A percentile compares a stretch with the other conserved stretches of the same genome.
Evolutionary conservation across 1,139 yeast species (phyloP).

Genomic region (Hemisphaericaspora subhashii): DNA sequence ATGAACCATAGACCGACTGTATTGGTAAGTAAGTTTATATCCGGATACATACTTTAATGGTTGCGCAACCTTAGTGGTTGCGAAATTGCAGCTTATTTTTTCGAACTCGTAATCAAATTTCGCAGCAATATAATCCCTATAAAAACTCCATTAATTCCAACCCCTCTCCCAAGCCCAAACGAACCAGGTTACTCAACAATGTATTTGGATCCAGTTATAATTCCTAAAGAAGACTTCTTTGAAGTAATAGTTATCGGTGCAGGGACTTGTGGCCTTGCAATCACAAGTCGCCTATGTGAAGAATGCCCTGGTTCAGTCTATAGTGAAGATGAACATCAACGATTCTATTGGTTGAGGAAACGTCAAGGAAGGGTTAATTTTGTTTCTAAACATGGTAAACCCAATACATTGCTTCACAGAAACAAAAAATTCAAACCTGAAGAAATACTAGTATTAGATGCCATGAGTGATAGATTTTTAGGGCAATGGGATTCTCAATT

Average conservation of each 20-base stretch:
- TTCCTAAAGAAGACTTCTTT: slow-evolving; percentile 21
- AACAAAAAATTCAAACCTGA: slow-evolving; percentile 19
- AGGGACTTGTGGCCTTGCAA: slow-evolving; percentile 43
- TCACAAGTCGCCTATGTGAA: slow-evolving; percentile 38
- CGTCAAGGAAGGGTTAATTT: slow-evolving; percentile 30
- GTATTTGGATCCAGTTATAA: slow-evolving; percentile 10
- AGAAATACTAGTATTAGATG: slow-evolving; percentile 36
- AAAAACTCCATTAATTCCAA: too few species aligned
- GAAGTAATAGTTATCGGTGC: slow-evolving; percentile 41
- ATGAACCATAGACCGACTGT: too few species aligned
- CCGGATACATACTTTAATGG: slow-evolving; percentile 3
- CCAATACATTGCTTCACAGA: background rate
- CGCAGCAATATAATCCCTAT: slow-evolving; percentile 1
- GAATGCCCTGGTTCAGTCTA: slow-evolving; percentile 37
- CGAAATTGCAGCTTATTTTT: slow-evolving; percentile 6
- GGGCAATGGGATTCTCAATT: slow-evolving; percentile 50
- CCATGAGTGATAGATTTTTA: slow-evolving; percentile 29
- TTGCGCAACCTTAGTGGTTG: slow-evolving; percentile 11
- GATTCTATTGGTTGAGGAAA: slow-evolving; percentile 41
- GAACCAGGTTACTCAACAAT: background rate
- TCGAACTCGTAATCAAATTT: background rate
- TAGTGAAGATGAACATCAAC: slow-evolving; percentile 44
- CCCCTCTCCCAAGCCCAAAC: slow-evolving; percentile 3
- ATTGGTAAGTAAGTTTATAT: too few species aligned
- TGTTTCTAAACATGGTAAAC: slow-evolving; percentile 15